Conservation (phyloP, 1,284 basidiomycete genomes). For the Cryptococcus sp. region DNA sequence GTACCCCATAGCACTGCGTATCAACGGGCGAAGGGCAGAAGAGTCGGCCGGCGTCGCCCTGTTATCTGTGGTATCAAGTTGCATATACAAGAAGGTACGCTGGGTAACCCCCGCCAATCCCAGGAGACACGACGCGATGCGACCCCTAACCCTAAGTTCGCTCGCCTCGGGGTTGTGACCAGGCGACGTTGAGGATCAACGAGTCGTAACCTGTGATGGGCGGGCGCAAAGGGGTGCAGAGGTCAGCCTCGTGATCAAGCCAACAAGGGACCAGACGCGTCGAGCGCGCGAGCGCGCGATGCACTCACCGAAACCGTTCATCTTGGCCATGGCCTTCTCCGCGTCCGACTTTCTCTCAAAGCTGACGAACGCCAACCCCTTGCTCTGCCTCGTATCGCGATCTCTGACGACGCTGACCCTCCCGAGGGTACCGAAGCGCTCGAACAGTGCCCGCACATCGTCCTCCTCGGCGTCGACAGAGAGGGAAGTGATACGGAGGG, state of each 20-base stretch:
- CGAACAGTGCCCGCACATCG: conserved; percentile 88
- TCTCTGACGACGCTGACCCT: conserved; percentile 94
- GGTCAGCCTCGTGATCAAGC: background rate
- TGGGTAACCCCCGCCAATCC: background rate
- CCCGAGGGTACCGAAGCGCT: conserved; percentile 65
- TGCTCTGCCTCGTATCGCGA: conserved; percentile 89
- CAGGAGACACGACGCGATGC: background rate
- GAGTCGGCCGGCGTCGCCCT: no score
- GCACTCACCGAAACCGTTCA: conserved; percentile 73
- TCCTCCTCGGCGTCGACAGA: conserved; percentile 87
- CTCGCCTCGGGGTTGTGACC: conserved; percentile 39
- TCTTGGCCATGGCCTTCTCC: conserved; percentile 86
- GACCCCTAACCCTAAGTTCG: conserved; percentile 20
- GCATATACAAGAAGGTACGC: conserved; percentile 1
- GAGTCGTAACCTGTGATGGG: conserved; percentile 45
- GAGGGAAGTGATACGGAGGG: conserved; percentile 94
- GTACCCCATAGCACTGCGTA: no score
- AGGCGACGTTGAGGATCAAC: conserved; percentile 47
- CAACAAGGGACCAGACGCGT: background rate
- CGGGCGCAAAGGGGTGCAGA: no score
- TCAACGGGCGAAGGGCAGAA: no score
- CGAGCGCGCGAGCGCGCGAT: no score
- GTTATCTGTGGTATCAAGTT: background rate
- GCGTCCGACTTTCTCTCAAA: conserved; percentile 81
- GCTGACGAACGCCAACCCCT: conserved; percentile 81